A percentile compares a stretch with the other conserved stretches of the same genome.
These are phyloP conservation scores for Pseudodiploospora longispora DNA, from an alignment of 2,329 filamentous ascomycete genomes.

Conservation along the genomic window DNA sequence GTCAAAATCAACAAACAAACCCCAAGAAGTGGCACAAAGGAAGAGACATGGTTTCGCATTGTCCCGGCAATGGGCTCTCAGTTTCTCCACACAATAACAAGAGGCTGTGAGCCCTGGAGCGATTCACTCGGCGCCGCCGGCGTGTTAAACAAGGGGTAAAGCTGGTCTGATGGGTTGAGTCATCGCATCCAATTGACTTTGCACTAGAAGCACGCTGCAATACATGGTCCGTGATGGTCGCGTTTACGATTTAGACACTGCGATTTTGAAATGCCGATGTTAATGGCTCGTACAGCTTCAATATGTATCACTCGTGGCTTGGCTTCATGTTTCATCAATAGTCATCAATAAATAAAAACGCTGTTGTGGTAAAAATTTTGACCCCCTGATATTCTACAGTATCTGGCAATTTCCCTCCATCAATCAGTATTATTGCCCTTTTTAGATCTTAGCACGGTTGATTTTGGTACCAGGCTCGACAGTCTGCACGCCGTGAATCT, in stretches of 20 bases:
- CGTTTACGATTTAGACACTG: too few species aligned
- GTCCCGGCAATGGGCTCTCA: neutral
- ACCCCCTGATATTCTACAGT: neutral
- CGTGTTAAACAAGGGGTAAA: too few species aligned
- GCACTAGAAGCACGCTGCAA: too few species aligned
- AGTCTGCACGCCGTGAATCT: conserved; percentile 42
- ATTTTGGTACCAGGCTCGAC: conserved; percentile 46
- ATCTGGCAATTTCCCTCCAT: neutral
- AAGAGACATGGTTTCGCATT: neutral
- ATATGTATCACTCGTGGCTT: too few species aligned
- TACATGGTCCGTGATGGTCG: too few species aligned
- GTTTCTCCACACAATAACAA: too few species aligned
- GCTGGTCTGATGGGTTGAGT: too few species aligned
- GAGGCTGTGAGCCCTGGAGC: too few species aligned
- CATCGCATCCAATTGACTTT: too few species aligned
- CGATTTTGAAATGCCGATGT: too few species aligned
- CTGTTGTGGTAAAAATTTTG: neutral
- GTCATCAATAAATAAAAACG: conserved; percentile 1
- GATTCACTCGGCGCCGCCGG: too few species aligned
- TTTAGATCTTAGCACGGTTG: conserved; percentile 39
- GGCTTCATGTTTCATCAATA: neutral
- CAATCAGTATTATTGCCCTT: conserved; percentile 2
- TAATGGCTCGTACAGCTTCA: too few species aligned
- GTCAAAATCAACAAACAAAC: neutral
- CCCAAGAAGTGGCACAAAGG: neutral